phyloP scores from a whole-genome alignment of 75 land plant genomes.

The Pseudotsuga menziesii region DNA sequence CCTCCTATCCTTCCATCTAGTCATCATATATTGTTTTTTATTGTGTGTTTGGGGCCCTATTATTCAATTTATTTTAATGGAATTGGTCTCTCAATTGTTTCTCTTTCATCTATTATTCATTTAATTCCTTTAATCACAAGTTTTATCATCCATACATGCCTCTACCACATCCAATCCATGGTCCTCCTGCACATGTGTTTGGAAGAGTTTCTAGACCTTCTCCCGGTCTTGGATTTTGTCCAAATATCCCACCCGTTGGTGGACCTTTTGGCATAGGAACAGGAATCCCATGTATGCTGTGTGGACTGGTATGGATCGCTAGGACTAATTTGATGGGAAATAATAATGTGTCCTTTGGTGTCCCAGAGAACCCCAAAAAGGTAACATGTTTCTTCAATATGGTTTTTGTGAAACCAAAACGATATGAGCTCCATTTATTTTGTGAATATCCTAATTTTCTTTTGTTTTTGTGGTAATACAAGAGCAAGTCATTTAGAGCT shows the following conservation, averaged over 20 bases:
- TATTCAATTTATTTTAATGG: neutral
- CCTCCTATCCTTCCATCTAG: constrained; percentile 33
- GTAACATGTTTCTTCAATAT: constrained; percentile 17
- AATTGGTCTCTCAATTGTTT: neutral
- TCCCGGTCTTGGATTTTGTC: constrained; percentile 53
- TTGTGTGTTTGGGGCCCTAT: constrained; percentile 1
- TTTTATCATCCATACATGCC: constrained; percentile 35
- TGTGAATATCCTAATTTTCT: too few relatives aligned
- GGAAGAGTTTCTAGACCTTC: constrained; percentile 50
- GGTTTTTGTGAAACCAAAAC: neutral
- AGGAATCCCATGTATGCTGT: constrained; percentile 39
- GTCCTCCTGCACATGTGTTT: constrained; percentile 40
- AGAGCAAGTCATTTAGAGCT: too few relatives aligned
- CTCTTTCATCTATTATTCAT: neutral
- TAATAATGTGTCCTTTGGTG: constrained; percentile 35
- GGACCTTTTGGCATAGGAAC: constrained; percentile 47
- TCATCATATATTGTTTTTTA: constrained; percentile 27
- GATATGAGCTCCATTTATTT: too few relatives aligned
- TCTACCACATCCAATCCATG: constrained; percentile 32
- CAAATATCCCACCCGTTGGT: constrained; percentile 37
- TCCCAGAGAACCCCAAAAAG: constrained; percentile 87
- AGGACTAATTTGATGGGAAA: constrained; percentile 52
- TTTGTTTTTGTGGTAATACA: too few relatives aligned
- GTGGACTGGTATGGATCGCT: constrained; percentile 30
- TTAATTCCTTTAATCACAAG: constrained; percentile 19